Base-by-base conservation (phyloP, 768 basidiomycete genomes). In the Leccinum subtestaceum region DNA sequence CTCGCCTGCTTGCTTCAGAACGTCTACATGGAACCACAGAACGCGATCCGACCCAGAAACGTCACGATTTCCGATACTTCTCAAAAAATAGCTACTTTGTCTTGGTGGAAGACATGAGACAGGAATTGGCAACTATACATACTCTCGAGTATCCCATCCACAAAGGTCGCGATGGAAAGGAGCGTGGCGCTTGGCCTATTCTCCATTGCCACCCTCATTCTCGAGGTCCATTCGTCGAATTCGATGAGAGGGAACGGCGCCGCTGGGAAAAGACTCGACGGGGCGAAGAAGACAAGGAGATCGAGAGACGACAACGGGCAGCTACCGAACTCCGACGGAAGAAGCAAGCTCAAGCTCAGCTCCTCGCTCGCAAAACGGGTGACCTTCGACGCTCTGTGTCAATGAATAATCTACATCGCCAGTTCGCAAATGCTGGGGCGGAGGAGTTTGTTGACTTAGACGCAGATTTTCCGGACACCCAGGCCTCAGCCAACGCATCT, bases 61-160 rank as follows among this genome's bases (percentile, higher is more conserved):
- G 95, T 52, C 87, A 89, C 62, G 94, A 95, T 72, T 93, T 85
- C 68, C 84, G 82, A 57, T 99, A 98, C 72, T 98, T 98, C 73
- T 74, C 83, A 17, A 84, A 85, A 45, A 80, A 80, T 45, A 84
- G 81, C 53, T 87, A 82, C 68, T 98, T 93, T 70, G 81, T 98
- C 48, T 81, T 98, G 47, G 83, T 98, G n/a, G 95, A 98, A 71
- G 96, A 98, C 67, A 81, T 93, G 57, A 83, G 81, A 4, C 85
- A 88, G 55, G 88, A 93, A 64, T 78, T 95, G 43, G 88, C 93
- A 13, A 92, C 97, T 2, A 83, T 98, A 62, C 85, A 89, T 54
- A 82, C 84, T 17, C 85, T 91, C 58, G 94, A 98, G 71, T 98
- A 96, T 73, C 75, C 81, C 31, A 69, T 82, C 21, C 67, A 76